phyloP scores from a whole-genome alignment of 345 rosid species.

The Salix arbutifolia region DNA sequence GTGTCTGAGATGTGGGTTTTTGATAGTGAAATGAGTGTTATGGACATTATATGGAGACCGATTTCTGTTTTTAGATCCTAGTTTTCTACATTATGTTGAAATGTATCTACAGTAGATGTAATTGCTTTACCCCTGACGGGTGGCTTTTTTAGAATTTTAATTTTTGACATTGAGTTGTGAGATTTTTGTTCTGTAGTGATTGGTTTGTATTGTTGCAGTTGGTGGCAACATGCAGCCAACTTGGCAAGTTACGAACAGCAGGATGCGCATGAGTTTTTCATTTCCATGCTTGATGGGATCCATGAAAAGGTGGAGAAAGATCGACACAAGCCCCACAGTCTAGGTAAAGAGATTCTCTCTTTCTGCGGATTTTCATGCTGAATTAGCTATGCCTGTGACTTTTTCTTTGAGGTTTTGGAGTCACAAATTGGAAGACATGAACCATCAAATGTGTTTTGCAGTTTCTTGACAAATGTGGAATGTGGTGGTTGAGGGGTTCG shows the following conservation, averaged over 20 bases:
- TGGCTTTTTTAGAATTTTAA: neutral
- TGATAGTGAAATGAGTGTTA: neutral
- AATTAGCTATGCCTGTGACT: neutral
- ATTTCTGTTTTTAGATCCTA: too few species aligned
- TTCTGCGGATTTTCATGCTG: neutral
- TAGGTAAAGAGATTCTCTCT: constrained; percentile 31
- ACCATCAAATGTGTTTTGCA: too few species aligned
- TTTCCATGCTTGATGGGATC: constrained; percentile 75
- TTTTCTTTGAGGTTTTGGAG: neutral
- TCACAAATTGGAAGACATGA: neutral
- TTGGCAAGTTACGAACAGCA: constrained; percentile 85
- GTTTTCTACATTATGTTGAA: too few species aligned
- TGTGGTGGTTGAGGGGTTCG: too few species aligned
- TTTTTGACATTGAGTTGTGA: neutral
- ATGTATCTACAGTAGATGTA: neutral
- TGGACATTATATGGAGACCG: neutral
- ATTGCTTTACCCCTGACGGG: neutral
- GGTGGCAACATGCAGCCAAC: constrained; percentile 91
- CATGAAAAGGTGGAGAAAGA: constrained; percentile 79
- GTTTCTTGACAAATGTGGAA: too few species aligned
- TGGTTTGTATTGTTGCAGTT: constrained; percentile 42
- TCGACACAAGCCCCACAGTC: constrained; percentile 30
- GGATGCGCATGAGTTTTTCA: constrained; percentile 95
- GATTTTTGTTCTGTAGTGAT: neutral
- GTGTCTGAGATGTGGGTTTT: neutral